Evolutionary conservation across 2,329 filamentous ascomycete species (phyloP), one percentile per base, ranked within the genome.

Genomic region (Sclerotiophoma versabilis): DNA sequence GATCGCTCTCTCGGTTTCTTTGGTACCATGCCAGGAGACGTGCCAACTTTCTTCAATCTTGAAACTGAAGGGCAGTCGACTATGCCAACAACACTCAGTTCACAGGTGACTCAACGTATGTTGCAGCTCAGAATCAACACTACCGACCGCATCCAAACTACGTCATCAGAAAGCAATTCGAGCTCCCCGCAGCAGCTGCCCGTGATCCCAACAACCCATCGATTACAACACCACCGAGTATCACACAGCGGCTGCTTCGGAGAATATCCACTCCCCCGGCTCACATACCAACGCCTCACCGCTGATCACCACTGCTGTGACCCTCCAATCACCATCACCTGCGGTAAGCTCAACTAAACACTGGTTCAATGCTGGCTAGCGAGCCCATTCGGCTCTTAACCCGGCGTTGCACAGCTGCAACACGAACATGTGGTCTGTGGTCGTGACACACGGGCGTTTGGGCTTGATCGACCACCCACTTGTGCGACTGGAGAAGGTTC

Each of bases 241-340:
- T 29, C 34, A 33, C 47, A 54, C 54, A 61, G 57, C 54, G 46
- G 54, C 44, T 44, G 30, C 22, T 23, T 65, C 64, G 64, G 64
- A 67, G 64, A 67, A 65, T 67, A 62, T 57, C 64, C 63, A 65
- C 29, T 55, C 22, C 46, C 25, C 45, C 56, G 58, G 59, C 22
- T 43, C 49, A 30, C 25, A 34, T 23, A 38, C 44, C 50, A 44
- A 23, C 51, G 51, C 51, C 51, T 54, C 51, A 54, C 45, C 45
- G 51, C 51, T 54, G 45, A 45, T 49, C 44, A 34, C 41, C 47
- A 22, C 41, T 41, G 45, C 38, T 9, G 45, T 49, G 25, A 19
- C 30, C 19, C 27, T 43, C 47, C 41, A 29, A 37, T 32, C 47
- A 50, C 3, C 47, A 7, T 32, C 25, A n/a, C 1, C 4, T 17